A percentile compares a stretch with the other conserved stretches of the same genome.
Conservation (phyloP, 2,329 filamentous ascomycete species). For the Pestalotiopsis sp. region DNA sequence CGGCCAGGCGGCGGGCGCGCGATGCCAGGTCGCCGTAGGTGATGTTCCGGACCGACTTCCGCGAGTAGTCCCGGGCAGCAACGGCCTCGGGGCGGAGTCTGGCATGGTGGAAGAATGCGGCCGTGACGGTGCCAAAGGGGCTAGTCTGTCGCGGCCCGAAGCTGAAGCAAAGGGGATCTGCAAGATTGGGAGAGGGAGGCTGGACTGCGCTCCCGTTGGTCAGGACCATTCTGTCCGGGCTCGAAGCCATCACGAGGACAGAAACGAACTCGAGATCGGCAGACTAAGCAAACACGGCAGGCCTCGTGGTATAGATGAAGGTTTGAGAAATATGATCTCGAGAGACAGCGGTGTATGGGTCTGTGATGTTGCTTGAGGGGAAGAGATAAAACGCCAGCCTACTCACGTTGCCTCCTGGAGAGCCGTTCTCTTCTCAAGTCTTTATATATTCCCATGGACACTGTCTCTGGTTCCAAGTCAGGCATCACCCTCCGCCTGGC, state of each 20-base stretch:
- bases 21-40: constrained; percentile 49
- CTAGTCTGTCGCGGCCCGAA: constrained; percentile 9
- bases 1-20: constrained; percentile 44
- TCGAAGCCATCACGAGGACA: constrained; percentile 6
- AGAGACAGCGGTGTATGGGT: neutral
- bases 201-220: neutral
- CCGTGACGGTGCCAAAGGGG: constrained; percentile 17
- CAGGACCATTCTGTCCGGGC: neutral
- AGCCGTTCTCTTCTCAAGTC: neutral
- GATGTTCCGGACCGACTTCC: constrained; percentile 32
- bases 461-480: neutral
- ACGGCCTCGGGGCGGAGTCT: constrained; percentile 14
- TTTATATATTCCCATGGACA: neutral
- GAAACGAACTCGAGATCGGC: neutral
- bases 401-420: neutral
- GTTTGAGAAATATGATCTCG: neutral
- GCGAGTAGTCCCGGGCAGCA: constrained; percentile 18
- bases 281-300: constrained; percentile 7
- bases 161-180: constrained; percentile 16
- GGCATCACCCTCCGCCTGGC: neutral
- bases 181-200: neutral
- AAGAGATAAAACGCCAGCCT: neutral
- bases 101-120: constrained; percentile 21
- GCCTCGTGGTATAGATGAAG: neutral
- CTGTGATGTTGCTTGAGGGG: neutral